Evolutionary conservation across 73 alveolate genomes (phyloP).

Genomic region (Symbiodinium pilosum): DNA sequence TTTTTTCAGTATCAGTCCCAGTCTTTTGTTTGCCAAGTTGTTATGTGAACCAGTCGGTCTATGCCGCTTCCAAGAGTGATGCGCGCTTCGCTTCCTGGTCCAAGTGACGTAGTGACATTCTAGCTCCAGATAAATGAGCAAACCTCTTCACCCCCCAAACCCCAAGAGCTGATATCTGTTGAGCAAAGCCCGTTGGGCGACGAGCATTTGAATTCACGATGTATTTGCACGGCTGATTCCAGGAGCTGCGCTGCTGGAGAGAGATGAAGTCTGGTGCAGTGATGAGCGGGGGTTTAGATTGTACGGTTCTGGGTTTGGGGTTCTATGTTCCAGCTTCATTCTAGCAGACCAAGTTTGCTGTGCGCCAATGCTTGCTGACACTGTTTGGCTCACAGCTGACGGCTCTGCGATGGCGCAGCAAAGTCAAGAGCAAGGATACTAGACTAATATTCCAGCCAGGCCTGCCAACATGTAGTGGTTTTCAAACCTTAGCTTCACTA

Average conservation of each 20-base stretch:
- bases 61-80: not conserved
- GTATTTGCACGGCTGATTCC: not conserved
- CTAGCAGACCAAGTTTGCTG: not conserved
- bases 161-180: too few species aligned
- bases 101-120: too few species aligned
- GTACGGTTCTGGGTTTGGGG: not conserved
- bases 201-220: not conserved
- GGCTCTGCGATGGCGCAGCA: not conserved
- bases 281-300: not conserved
- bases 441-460: not conserved
- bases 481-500: not conserved
- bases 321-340: too few species aligned
- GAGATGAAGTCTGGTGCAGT: not conserved
- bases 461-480: not conserved
- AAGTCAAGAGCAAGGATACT: not conserved
- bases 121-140: not conserved
- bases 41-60: too few species aligned
- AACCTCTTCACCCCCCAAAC: not conserved
- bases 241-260: not conserved
- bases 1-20: too few species aligned
- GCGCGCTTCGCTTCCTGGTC: too few species aligned
- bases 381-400: not conserved
- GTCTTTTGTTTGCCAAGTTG: too few species aligned
- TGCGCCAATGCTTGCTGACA: not conserved
- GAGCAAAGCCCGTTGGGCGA: too few species aligned